Base-by-base conservation (phyloP, 768 basidiomycete species). In the Antrodiella citrinella region DNA sequence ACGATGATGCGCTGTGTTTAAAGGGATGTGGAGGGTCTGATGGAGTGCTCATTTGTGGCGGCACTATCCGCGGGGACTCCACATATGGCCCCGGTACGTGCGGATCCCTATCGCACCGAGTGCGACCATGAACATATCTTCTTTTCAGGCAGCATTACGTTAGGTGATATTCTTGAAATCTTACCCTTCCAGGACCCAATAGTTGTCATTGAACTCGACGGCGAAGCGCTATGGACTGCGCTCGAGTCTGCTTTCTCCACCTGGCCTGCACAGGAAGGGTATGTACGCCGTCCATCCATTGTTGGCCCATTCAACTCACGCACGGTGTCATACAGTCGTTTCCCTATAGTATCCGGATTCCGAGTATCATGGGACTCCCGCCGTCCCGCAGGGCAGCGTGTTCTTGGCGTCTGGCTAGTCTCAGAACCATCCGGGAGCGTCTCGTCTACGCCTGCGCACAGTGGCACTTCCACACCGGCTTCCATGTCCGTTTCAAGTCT, bases 221-320 rank as follows among this genome's bases (percentile, higher is more conserved):
- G 92, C 1, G 73, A 76, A 56, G 72, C 81, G 0, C 74, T 95
- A 41, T 93, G 90, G 88, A 81, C 80, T 39, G 81, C 84, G 0
- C 56, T 95, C 26, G 92, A 96, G 60, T 72, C 72, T 10, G 78
- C 80, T 4, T 68, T 96, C 4, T 71, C 69, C 51, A 87, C 77
- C 47, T 94, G 86, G 79, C 92, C 92, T 4, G 84, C 90, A 15
- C 91, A 92, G 66, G 92, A 94, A 75, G 92, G 92, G 91, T 81
- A 53, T 65, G 72, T 51, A 38, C 10, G 10, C 10, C 18, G 18
- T 38, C 35, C 35, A 18, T 18, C 10, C 18, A 10, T 38, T 18
- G 10, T 10, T 10, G 35, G 18, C 10, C 35, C 35, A 38, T 10
- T 10, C 10, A 10, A 18, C 35, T 38, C 35, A 38, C 18, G 18